Percentiles rank a stretch among this genome's conserved stretches.
These are phyloP conservation scores for Coprinellus micaceus DNA, from an alignment of 768 basidiomycete species.

Conservation along the genomic window DNA sequence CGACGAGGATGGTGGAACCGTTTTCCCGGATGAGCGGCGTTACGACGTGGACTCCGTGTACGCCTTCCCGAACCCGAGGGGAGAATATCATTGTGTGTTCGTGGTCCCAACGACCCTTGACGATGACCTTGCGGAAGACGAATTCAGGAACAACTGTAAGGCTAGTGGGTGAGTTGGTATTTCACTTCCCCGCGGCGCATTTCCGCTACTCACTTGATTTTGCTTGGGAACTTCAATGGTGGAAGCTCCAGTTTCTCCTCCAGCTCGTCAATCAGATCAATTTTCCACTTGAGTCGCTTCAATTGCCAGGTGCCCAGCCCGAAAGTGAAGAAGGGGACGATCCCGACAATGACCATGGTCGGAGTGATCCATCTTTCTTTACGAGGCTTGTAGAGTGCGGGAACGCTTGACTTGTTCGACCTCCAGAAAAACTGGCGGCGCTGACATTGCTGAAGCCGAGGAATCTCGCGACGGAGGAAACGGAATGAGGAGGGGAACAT, in stretches of 20 bases:
- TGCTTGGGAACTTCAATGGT: slow-evolving; percentile 73
- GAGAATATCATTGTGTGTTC: slow-evolving; percentile 74
- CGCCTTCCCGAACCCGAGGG: slow-evolving; percentile 86
- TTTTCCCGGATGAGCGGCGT: slow-evolving; percentile 79
- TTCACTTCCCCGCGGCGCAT: slow-evolving; percentile 9
- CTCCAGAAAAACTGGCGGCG: slow-evolving; percentile 11
- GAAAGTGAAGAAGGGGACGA: slow-evolving; percentile 89
- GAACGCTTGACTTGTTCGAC: slow-evolving; percentile 28
- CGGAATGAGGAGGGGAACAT: slow-evolving; percentile 10
- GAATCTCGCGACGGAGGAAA: slow-evolving; percentile 3
- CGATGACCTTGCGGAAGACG: slow-evolving; percentile 76
- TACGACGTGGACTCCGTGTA: slow-evolving; percentile 82
- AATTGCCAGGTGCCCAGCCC: slow-evolving; percentile 93
- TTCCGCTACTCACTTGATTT: slow-evolving; percentile 72
- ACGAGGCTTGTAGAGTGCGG: slow-evolving; percentile 52
- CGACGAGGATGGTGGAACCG: slow-evolving; percentile 84
- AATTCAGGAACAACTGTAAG: slow-evolving; percentile 83
- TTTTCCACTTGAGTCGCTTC: slow-evolving; percentile 90
- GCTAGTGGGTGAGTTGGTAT: slow-evolving; percentile 27
- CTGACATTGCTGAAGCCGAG: slow-evolving; percentile 9
- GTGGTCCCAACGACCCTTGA: slow-evolving; percentile 79
- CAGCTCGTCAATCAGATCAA: slow-evolving; percentile 88
- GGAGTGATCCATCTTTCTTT: slow-evolving; percentile 63
- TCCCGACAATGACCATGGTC: slow-evolving; percentile 70
- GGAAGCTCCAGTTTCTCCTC: slow-evolving; percentile 82